Base-by-base conservation (phyloP, 2,329 filamentous ascomycete species). In the Curvularia hawaiiensis region DNA sequence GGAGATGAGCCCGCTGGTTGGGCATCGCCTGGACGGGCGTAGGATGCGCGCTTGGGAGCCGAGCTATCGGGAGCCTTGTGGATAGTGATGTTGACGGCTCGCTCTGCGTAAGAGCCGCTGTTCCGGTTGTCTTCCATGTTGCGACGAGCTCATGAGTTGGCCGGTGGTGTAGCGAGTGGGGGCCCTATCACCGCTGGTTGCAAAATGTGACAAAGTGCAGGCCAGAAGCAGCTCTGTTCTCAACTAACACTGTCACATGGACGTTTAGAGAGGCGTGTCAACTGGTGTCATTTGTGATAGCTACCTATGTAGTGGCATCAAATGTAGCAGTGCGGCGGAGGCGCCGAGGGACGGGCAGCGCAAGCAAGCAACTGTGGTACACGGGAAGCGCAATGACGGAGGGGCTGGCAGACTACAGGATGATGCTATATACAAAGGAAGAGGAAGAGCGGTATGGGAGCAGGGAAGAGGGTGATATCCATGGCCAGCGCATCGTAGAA, bases 101-200 rank as follows among this genome's bases (percentile, higher is more conserved):
- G 67, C 40, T 64, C 62, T 47, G 63, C 56, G 59, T 70, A 62
- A 49, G 69, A 61, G 49, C 54, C 67, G 61, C 61, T 68, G 59
- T 63, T 67, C 53, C 63, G 69, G 54, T 59, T 67, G 60, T 64
- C 67, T 33, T 75, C 71, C 73, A 75, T 75, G 45, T 40, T 68
- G 65, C 50, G 53, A 56, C 58, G 47, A 50, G 63, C 45, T 61
- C 67, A 73, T 72, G 54, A 52, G 59, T 54, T 20, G 18, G 57
- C 54, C 26, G 44, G 33, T 53, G 56, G 56, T 59, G 58, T 33
- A 28, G 44, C 40, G 53, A 52, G 35, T 58, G 62, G 49, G 50
- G 50, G 61, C 61, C 22, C 56, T 35, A 59, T 50, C 54, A 54
- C 51, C 22, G 47, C 61, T 52, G 45, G 39, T 63, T 56, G 56